These are phyloP conservation scores for Clonostachys rosea DNA, from an alignment of 2,329 filamentous ascomycete genomes.

Conservation along the genomic window DNA sequence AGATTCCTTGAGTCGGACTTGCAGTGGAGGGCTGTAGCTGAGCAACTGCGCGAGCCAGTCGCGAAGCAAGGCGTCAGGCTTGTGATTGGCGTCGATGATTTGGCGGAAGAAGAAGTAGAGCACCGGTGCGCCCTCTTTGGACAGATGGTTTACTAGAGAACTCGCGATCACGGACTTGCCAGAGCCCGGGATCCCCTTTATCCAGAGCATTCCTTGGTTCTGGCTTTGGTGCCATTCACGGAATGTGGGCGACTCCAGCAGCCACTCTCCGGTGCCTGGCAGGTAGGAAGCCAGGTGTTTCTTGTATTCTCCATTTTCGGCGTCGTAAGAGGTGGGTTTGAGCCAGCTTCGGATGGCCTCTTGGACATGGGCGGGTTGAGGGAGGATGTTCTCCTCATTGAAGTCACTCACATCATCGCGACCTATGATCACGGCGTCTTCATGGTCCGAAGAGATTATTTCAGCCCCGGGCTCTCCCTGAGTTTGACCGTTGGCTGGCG, in stretches of 20 bases:
- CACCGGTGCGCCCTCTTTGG: constrained; percentile 13
- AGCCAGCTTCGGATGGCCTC: constrained; percentile 14
- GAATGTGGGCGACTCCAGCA: constrained; percentile 3
- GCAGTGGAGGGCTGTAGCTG: constrained; percentile 18
- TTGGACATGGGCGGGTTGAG: constrained; percentile 14
- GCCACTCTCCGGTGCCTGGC: constrained; percentile 9
- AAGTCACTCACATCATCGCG: constrained; percentile 14
- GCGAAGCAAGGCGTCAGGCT: constrained; percentile 17
- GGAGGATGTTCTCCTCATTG: constrained; percentile 23
- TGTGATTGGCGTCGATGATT: constrained; percentile 27
- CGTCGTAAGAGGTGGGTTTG: constrained; percentile 13
- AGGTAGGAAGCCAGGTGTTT: constrained; percentile 11
- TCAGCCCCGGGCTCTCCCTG: too few species aligned
- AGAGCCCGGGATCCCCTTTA: constrained; percentile 22
- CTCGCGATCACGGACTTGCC: constrained; percentile 29
- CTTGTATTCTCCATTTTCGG: constrained; percentile 12
- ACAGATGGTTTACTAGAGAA: constrained; percentile 4
- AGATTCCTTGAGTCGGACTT: constrained; percentile 8
- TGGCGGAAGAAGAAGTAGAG: constrained; percentile 33
- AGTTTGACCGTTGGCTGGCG: too few species aligned
- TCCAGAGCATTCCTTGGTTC: constrained; percentile 12
- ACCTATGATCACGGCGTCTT: not conserved
- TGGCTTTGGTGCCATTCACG: constrained; percentile 4
- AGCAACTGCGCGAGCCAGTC: constrained; percentile 28
- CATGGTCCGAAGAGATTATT: too few species aligned